A percentile compares a stretch with the other conserved stretches of the same genome.
phyloP scores from a whole-genome alignment of 331 rosid species.

The Quercus tomentella region DNA sequence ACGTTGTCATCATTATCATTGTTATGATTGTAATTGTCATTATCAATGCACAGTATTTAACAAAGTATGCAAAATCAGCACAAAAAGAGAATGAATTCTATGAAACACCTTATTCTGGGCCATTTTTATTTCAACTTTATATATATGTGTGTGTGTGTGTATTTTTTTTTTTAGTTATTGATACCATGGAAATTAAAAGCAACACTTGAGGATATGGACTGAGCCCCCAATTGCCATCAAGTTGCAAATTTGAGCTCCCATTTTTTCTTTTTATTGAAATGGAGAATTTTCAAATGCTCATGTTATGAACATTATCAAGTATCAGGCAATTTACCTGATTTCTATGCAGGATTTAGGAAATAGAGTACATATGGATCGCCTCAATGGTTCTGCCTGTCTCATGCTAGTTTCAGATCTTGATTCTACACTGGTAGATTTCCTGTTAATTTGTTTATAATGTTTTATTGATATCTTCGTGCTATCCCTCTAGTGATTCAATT shows the following conservation, averaged over 20 bases:
- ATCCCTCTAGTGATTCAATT: not conserved
- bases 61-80: no score
- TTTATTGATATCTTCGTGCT: not conserved
- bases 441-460: not conserved
- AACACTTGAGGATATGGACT: not conserved
- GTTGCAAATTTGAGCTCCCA: not conserved
- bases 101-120: not conserved
- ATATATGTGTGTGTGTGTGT: no score
- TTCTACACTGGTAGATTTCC: slow-evolving; percentile 59
- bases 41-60: not conserved
- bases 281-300: slow-evolving; percentile 4
- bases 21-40: not conserved
- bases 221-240: not conserved
- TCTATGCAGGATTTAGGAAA: not conserved
- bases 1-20: not conserved
- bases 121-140: not conserved
- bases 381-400: slow-evolving; percentile 52
- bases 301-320: not conserved
- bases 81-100: not conserved
- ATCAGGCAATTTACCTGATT: slow-evolving; percentile 27
- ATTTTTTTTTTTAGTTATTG: no score
- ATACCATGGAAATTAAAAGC: not conserved
- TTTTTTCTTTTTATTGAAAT: not conserved
- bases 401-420: slow-evolving; percentile 92
- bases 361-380: slow-evolving; percentile 43